These are phyloP conservation scores for Chrysanthemum seticuspe DNA, from an alignment of 129 eudicot species.

Conservation along the genomic window DNA sequence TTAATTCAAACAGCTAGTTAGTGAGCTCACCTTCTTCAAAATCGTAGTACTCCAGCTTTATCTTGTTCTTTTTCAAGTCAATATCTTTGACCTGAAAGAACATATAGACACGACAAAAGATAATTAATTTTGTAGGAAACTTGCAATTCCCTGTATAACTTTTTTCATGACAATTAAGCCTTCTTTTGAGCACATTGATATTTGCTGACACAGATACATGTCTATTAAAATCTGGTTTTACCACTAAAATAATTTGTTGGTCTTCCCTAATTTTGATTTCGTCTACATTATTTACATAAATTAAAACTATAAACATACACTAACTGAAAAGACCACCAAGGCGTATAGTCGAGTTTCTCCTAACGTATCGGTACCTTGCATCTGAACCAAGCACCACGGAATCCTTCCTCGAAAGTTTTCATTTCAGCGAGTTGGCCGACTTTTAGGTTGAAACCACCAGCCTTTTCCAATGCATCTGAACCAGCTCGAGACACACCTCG, in stretches of 20 bases:
- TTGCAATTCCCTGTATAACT: not conserved
- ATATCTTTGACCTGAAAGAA: constrained; percentile 34
- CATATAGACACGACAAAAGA: not conserved
- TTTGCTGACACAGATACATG: not conserved
- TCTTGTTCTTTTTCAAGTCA: constrained; percentile 16
- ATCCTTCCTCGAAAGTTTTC: constrained; percentile 42
- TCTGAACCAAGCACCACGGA: constrained; percentile 66
- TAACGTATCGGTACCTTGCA: constrained; percentile 43
- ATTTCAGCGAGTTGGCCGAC: constrained; percentile 52
- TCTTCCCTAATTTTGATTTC: not conserved
- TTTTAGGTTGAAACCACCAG: constrained; percentile 29
- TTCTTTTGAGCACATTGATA: not conserved
- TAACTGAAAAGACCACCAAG: not conserved
- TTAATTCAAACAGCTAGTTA: constrained; percentile 2
- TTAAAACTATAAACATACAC: not conserved
- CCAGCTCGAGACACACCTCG: too few species aligned
- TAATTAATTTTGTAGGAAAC: not conserved
- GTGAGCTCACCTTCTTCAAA: constrained; percentile 41
- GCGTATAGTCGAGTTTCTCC: not conserved
- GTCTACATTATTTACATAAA: not conserved
- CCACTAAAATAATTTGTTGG: too few species aligned
- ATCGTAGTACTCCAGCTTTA: constrained; percentile 38
- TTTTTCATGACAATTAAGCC: constrained; percentile 1
- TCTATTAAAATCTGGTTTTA: not conserved
- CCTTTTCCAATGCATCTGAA: constrained; percentile 31